Conservation (phyloP, 176 grass and related monocot genomes). For the Tillandsia leiboldiana region DNA sequence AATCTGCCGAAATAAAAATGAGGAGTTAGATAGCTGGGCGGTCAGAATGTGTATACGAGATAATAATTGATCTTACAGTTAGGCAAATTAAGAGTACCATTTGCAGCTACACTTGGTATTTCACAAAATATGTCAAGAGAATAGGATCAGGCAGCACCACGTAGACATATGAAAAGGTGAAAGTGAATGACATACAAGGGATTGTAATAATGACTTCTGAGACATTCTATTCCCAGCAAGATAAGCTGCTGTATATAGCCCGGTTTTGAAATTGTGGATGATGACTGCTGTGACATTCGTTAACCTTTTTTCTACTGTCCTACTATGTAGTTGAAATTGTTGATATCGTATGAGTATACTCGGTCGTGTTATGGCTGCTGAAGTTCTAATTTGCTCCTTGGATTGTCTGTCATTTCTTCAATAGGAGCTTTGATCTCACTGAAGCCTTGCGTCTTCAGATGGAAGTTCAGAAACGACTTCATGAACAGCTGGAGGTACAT, state of each 20-base stretch:
- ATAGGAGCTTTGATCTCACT: conserved; percentile 83
- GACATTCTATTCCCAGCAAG: conserved; percentile 1
- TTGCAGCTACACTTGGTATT: neutral
- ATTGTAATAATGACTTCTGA: neutral
- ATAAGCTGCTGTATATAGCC: neutral
- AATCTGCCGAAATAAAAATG: neutral
- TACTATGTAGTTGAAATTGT: no score
- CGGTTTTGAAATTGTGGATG: neutral
- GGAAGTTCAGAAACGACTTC: conserved; percentile 94
- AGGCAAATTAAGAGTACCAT: neutral
- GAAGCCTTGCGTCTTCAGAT: conserved; percentile 91
- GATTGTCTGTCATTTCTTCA: conserved; percentile 23
- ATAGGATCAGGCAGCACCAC: no score
- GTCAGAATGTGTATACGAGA: neutral
- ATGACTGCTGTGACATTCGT: neutral
- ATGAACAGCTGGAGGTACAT: conserved; percentile 91
- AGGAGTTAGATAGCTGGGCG: neutral
- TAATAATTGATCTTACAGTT: neutral
- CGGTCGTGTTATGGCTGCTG: neutral
- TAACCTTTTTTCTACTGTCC: no score
- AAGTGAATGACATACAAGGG: neutral
- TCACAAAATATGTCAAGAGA: neutral
- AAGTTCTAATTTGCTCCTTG: conserved; percentile 2
- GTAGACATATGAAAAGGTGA: neutral
- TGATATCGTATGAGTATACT: no score